Base-by-base conservation (phyloP, 768 basidiomycete species). In the Tephrocybe sp. region DNA sequence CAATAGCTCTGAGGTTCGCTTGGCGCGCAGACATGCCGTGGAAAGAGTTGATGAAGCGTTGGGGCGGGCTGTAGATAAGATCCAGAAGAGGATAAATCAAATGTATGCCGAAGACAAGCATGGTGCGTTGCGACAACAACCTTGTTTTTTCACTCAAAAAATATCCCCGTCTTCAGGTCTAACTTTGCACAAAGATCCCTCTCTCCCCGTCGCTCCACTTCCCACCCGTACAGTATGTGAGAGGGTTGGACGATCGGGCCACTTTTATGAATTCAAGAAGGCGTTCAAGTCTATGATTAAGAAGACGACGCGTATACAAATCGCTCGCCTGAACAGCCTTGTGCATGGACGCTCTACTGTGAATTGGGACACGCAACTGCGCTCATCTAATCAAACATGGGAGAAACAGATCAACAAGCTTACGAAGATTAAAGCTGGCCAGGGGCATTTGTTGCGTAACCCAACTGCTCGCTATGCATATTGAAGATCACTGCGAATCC, bases 181-280 rank as follows among this genome's bases (percentile, higher is more conserved):
- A 11, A 25, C 40, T n/a, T 0, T 41, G 13, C 41, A 50, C 27
- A 36, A 25, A n/a, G 27, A 33, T 11, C 25, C 34, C 23, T 50
- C 49, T 44, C 42, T 50, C 18, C 49, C 49, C 11, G 25, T 38
- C 3, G 34, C 49, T 15, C 49, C 49, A n/a, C 42, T 50, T 11
- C 49, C 49, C 15, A 44, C 33, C 36, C 42, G 34, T 13, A 22
- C 34, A 7, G 49, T 50, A 18, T 50, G 42, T 30, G 42, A 42
- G 11, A 24, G 41, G 42, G 16, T 44, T 19, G 49, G 33, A 6
- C 31, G 21, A 12, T 23, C 13, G 10, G 3, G 19, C 15, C 25
- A 38, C 18, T 43, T 44, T 30, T 10, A 19, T 15, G 34, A 38
- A 18, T 50, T 50, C 34, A n/a, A 13, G 16, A 43, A 50, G 16